Evolutionary conservation across 768 basidiomycete species (phyloP).

Genomic region (Agaricus sinodeliciosus): DNA sequence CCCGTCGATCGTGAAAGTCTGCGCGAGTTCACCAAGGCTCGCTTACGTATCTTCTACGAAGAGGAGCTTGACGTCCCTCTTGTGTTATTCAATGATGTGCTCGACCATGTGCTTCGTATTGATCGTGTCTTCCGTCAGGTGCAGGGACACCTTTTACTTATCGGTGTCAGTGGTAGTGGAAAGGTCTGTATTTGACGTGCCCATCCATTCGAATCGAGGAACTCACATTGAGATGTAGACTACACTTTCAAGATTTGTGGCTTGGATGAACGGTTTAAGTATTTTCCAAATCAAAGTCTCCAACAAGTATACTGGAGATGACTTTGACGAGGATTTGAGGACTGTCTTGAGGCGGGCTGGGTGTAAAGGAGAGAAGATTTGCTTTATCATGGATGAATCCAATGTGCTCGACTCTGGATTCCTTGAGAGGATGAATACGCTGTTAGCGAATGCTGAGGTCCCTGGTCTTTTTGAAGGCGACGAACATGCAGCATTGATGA

Average conservation of each 20-base stretch:
- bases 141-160: slow-evolving; percentile 93
- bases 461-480: slow-evolving; percentile 99
- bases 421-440: slow-evolving; percentile 99
- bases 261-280: slow-evolving; percentile 99
- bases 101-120: slow-evolving; percentile 96
- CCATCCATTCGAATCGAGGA: not conserved
- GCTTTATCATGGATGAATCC: slow-evolving; percentile 99
- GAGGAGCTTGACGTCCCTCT: slow-evolving; percentile 97
- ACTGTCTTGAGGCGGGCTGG: slow-evolving; percentile 92
- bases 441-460: slow-evolving; percentile 99
- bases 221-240: slow-evolving; percentile 48
- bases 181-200: slow-evolving; percentile 54
- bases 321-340: slow-evolving; percentile 96
- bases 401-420: slow-evolving; percentile 99
- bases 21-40: slow-evolving; percentile 94
- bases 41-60: slow-evolving; percentile 97
- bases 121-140: slow-evolving; percentile 98
- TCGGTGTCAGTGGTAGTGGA: slow-evolving; percentile 97
- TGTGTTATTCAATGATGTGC: slow-evolving; percentile 96
- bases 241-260: slow-evolving; percentile 94
- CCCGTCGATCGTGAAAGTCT: slow-evolving; percentile 91
- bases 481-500: slow-evolving; percentile 96
- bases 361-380: slow-evolving; percentile 98
- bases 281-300: slow-evolving; percentile 99
- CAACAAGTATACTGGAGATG: slow-evolving; percentile 97